A percentile compares a stretch with the other conserved stretches of the same genome.
Conservation (phyloP, 2,329 filamentous ascomycete species). For the Davidsoniella eucalypti region DNA sequence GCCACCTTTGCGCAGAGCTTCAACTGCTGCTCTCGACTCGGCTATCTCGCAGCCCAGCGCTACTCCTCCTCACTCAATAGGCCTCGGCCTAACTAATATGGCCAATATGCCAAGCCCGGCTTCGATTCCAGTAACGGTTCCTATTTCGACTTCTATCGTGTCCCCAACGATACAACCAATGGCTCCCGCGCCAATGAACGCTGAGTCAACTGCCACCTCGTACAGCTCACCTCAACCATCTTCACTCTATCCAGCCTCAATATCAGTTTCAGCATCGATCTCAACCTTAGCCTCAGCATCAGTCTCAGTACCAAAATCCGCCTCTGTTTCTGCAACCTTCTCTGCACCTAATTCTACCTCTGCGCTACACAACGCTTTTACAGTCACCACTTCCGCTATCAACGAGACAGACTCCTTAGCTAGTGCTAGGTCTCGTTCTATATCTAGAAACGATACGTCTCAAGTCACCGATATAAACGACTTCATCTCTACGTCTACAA, state of each 20-base stretch:
- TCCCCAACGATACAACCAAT: not conserved
- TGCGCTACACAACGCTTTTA: not conserved
- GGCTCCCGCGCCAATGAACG: not conserved
- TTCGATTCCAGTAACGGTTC: no score
- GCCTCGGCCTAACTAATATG: no score
- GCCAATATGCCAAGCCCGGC: no score
- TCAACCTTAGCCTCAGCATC: constrained; percentile 32
- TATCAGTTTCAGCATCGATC: constrained; percentile 23
- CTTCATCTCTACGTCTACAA: not conserved
- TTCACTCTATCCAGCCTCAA: not conserved
- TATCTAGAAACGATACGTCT: not conserved
- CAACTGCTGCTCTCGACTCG: no score
- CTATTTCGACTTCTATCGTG: no score
- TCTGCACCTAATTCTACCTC: not conserved
- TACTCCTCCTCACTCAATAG: no score
- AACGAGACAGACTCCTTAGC: not conserved
- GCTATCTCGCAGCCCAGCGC: no score
- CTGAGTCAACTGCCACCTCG: constrained; percentile 32
- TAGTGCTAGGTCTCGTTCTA: not conserved
- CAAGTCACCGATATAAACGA: not conserved
- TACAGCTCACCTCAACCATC: constrained; percentile 23
- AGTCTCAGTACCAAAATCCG: constrained; percentile 19
- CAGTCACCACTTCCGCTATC: not conserved
- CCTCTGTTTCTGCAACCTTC: constrained; percentile 11
- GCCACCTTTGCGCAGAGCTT: no score